phyloP scores from a whole-genome alignment of 306 rosid genomes.

The Dryas alaskensis region DNA sequence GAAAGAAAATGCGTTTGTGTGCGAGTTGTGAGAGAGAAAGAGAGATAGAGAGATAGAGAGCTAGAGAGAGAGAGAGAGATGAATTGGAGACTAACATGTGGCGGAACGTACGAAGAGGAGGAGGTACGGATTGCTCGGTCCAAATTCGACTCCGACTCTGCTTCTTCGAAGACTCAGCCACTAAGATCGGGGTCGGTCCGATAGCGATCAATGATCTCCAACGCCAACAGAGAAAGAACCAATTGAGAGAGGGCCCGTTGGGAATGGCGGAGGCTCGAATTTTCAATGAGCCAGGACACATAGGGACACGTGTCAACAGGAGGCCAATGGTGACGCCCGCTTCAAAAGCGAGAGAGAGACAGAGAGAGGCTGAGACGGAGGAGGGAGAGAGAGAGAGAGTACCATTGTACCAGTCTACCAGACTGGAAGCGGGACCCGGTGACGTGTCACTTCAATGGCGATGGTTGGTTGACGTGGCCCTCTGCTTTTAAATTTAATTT shows the following conservation, averaged over 20 bases:
- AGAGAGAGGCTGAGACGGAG: background rate
- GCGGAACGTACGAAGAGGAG: conserved; percentile 43
- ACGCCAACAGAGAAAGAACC: background rate
- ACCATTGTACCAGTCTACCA: conserved; percentile 22
- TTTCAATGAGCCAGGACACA: background rate
- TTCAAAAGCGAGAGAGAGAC: conserved; percentile 21
- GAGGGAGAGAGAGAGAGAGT: background rate
- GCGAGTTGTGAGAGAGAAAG: background rate
- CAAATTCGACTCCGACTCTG: conserved; percentile 21
- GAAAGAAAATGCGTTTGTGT: background rate
- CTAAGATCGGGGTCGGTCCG: conserved; percentile 26
- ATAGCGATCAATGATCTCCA: background rate
- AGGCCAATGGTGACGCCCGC: conserved; percentile 24
- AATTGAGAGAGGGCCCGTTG: conserved; percentile 14
- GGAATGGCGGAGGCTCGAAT: conserved; percentile 27
- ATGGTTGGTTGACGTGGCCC: conserved; percentile 7
- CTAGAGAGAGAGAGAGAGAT: conserved; percentile 13
- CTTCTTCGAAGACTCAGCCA: conserved; percentile 29
- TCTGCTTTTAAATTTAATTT: background rate
- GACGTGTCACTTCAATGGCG: conserved; percentile 10
- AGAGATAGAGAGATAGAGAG: conserved; percentile 17
- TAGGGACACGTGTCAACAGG: conserved; percentile 33
- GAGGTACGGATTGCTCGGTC: conserved; percentile 41
- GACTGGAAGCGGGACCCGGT: conserved; percentile 24
- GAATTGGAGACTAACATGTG: conserved; percentile 31